Evolutionary conservation across 768 basidiomycete genomes (phyloP), one percentile per base, ranked within the genome.

Genomic region (Cystofilobasidium bisporidii): DNA sequence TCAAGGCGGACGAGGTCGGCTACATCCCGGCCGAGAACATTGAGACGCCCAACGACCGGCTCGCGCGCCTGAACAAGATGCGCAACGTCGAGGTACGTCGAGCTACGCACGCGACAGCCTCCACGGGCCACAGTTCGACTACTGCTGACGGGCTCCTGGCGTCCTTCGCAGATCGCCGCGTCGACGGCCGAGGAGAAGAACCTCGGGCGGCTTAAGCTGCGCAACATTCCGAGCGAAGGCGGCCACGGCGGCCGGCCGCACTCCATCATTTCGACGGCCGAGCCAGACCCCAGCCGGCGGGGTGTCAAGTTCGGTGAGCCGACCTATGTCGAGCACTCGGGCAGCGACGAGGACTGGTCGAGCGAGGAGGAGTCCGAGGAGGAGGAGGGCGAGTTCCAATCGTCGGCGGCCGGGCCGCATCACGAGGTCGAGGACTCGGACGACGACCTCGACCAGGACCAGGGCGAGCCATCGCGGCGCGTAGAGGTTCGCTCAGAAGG

Each of bases 1-100:
- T 99, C 71, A 98, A 97, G 80, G 97, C 94, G 11, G 92, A 97
- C 77, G 92, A 96, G 74, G 91, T 99, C 20, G 96, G 96, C 0
- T 99, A 99, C 77, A 98, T 99, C 60, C 96, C 96, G 22, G 96
- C 96, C 0, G 96, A 99, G 79, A 98, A 97, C 76, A 97, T 99
- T 72, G 96, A 99, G 77, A 99, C 96, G 0, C 96, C 96, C 0
- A 96, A 91, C 73, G 96, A 99, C 75, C 83, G 96, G 41, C 83
- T 98, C 9, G 96, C 96, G 0, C 81, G 96, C 66, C 81, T 98
- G 64, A 98, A 99, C 80, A 97, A 97, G 76, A 91, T 96, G 75
- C 83, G 93, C 36, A 99, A 99, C 76, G 87, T 98, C 63, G 94
- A 98, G 76, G 91, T 93, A 77, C 74, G 89, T 81, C 17, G 55